Base-by-base conservation (phyloP, 495 filamentous ascomycete species). In the Penicillium goetzii region DNA sequence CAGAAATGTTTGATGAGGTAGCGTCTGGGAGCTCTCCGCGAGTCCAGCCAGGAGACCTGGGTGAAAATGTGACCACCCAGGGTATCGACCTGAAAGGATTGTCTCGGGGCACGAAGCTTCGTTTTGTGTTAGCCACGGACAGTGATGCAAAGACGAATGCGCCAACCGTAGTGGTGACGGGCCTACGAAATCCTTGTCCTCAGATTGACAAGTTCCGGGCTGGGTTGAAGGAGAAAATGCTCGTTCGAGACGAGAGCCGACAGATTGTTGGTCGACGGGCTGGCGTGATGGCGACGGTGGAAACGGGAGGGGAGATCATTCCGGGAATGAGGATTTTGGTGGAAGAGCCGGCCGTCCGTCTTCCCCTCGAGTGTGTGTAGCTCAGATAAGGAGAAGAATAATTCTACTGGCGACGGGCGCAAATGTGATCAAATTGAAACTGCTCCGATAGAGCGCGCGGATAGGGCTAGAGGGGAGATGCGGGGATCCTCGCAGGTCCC, bases 301-400 rank as follows among this genome's bases (percentile, higher is more conserved):
- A 50, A 50, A 50, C 45, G 21, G 45, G 25, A 28, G 45, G 45
- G 45, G 25, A 50, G 45, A 50, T 50, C 45, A 28, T 17, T 0
- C 45, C 45, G 21, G 25, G 25, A 4, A 50, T 50, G 45, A 50
- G 45, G 3, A 50, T 50, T 50, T 8, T 50, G 45, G 19, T 50
- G 45, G 25, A 50, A 50, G 45, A 50, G 19, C 45, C 45, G 12
- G 45, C 45, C 21, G 21, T 50, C 21, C 2, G 45, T 0, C 21
- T 50, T 11, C 25, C 21, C 21, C 45, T 50, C 19, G 25, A 50
- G 19, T 50, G 45, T 21, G 45, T 50, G 25, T 23, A 50, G 33
- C 32, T n/a, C 58, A 36, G 49, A 60, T 54, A 60, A 23, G 49
- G 49, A 32, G 51, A 60, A 14, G n/a, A n/a, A n/a, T n/a, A n/a